Evolutionary conservation across 768 basidiomycete species (phyloP), one percentile per base, ranked within the genome.

Genomic region (Auriscalpium vulgare): DNA sequence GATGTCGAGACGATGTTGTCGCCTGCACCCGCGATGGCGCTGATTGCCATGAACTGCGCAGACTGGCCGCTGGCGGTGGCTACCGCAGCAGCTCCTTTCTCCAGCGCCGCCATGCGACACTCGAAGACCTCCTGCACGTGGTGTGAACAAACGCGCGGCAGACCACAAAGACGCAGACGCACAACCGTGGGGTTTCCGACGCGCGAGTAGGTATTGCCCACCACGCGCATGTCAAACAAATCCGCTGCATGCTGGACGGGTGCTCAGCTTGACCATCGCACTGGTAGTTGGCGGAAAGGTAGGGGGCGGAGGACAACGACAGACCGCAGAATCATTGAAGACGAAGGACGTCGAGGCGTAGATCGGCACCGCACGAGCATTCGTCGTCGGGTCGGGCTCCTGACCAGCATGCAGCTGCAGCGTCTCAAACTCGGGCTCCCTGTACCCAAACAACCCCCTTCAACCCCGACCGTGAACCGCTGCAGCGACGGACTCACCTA

Each of bases 41-140:
- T 46, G 35, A 63, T 48, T 16, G 57, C 51, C 67, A 89, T 72
- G 69, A 90, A 87, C 62, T 91, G 88, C 0, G 88, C 90, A 8
- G 85, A 74, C 65, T 89, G 88, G 0, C 89, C 90, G 53, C 84
- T 86, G 4, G 87, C 72, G 0, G 83, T 76, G 3, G 88, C 88
- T 3, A 91, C 77, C 7, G 89, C 89, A 1, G 87, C 88, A 1
- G 73, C 74, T 23, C 90, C 90, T 10, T 87, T 86, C 67, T 92
- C 90, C n/a, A 91, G 75, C 0, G 85, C 85, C 4, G 87, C 84
- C 29, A 91, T 83, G 8, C 89, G 82, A 55, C 84, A 78, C 68
- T 91, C 90, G 60, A 92, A 89, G 1, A 90, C 85, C 54, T 83
- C 84, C 86, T 87, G n/a, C n/a, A n/a, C n/a, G n/a, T n/a, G n/a